Conservation (phyloP, 2,329 filamentous ascomycete species). For the Colletotrichum aenigma region DNA sequence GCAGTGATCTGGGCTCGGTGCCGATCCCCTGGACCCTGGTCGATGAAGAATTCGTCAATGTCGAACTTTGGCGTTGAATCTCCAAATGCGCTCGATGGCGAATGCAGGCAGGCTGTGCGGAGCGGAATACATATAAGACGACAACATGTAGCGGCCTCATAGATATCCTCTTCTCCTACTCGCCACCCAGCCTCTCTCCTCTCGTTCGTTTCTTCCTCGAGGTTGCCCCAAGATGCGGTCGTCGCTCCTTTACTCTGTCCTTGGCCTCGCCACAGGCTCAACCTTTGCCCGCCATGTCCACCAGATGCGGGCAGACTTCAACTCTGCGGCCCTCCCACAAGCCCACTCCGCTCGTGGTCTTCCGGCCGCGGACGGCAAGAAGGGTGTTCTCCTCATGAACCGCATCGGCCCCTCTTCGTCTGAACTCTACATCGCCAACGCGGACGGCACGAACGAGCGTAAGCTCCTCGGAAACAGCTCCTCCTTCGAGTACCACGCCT, state of each 20-base stretch:
- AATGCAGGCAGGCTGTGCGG: background rate
- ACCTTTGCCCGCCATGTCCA: background rate
- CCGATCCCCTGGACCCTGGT: background rate
- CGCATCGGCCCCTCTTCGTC: conserved; percentile 4
- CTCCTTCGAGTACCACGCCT: conserved; percentile 3
- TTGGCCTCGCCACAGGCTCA: background rate
- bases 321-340: background rate
- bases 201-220: background rate
- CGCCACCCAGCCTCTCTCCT: background rate
- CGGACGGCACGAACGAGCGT: conserved; percentile 7
- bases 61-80: background rate
- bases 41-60: background rate
- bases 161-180: background rate
- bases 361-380: conserved; percentile 8
- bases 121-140: background rate
- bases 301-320: conserved; percentile 4
- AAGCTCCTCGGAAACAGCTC: background rate
- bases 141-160: background rate
- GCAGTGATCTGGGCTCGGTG: background rate
- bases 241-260: background rate
- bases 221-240: conserved; percentile 1
- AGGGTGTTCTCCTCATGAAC: conserved; percentile 12
- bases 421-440: conserved; percentile 11
- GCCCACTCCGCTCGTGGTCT: conserved; percentile 6
- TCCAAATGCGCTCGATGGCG: background rate